Evolutionary conservation across 305 asterid species (phyloP), one percentile per base, ranked within the genome.

Genomic region (Plantago lanceolata): DNA sequence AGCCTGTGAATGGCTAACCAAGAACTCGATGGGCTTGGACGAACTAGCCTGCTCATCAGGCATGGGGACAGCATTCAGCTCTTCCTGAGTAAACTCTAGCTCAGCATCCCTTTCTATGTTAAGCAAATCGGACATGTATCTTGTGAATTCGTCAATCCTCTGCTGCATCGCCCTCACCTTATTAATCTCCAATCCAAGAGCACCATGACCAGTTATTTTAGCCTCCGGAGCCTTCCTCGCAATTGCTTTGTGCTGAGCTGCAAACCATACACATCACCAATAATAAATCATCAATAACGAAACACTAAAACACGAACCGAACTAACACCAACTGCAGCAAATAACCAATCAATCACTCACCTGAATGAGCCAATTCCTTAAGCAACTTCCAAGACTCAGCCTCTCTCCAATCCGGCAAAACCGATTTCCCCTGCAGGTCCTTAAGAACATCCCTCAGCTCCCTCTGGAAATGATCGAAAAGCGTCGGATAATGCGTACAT

Each of bases 381-480:
- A 92, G 85, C 73, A 89, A 75, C 82, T 78, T 82, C 98, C 98
- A 92, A 0, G 98, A 92, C 71, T 87, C 79, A 13, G 96, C 84
- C 57, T 84, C 75, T 18, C 93, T 85, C 98, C 98, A 92, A 76
- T 82, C 70, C 17, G 65, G 67, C 55, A 80, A n/a, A 74, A 86
- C 73, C 7, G 87, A 69, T 67, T 83, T 84, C 14, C 51, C 68
- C 77, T 87, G 88, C 48, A 79, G 81, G 31, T 86, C 83, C 80
- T 79, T 86, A 51, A 92, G 93, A 66, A 85, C 79, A 35, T 89
- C 94, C 52, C 96, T 77, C 64, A 92, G 95, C 83, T 92, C 96
- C 68, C 97, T 78, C 85, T 92, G 98, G 76, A 92, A 92, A 73
- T 92, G 85, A 76, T 92, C 98, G 76, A 92, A 89, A 12, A 92